Evolutionary conservation across 768 basidiomycete genomes (phyloP).

Genomic region (Lepiota venenata): DNA sequence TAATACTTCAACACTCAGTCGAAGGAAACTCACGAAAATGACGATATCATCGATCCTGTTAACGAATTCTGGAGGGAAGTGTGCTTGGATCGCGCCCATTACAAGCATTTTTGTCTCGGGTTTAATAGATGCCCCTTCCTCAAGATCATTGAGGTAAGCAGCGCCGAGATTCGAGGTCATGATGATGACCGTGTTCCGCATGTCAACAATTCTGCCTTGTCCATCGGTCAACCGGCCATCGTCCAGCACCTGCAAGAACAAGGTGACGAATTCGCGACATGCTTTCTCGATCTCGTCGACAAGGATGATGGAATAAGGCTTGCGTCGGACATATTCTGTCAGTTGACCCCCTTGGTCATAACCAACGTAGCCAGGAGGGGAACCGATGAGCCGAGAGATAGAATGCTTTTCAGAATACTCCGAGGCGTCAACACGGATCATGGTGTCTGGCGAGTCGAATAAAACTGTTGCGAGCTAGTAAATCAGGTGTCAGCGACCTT

Average conservation of each 20-base stretch:
- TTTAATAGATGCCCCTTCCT: conserved; percentile 60
- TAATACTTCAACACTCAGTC: conserved; percentile 1
- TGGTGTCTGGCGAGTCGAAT: conserved; percentile 88
- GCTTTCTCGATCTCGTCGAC: conserved; percentile 94
- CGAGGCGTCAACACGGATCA: conserved; percentile 91
- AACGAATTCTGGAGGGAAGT: conserved; percentile 92
- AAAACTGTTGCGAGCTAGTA: conserved; percentile 78
- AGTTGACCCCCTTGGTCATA: conserved; percentile 88
- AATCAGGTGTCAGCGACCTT: conserved; percentile 7
- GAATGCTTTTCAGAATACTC: conserved; percentile 84
- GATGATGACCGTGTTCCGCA: conserved; percentile 90
- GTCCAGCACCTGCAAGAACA: conserved; percentile 78
- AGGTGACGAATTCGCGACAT: conserved; percentile 54
- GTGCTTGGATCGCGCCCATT: conserved; percentile 72
- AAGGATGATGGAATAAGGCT: conserved; percentile 84
- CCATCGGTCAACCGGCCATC: conserved; percentile 92
- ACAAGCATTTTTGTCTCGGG: conserved; percentile 61
- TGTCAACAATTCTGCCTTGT: conserved; percentile 86
- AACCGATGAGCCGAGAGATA: conserved; percentile 49
- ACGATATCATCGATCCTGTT: conserved; percentile 88
- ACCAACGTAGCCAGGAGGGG: conserved; percentile 88
- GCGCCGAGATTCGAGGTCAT: conserved; percentile 94
- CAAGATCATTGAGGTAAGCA: conserved; percentile 69
- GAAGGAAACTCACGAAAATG: conserved; percentile 59
- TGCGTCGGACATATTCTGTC: conserved; percentile 89